These are phyloP conservation scores for Scedosporium dehoogii DNA, from an alignment of 2,329 filamentous ascomycete genomes.

Conservation along the genomic window DNA sequence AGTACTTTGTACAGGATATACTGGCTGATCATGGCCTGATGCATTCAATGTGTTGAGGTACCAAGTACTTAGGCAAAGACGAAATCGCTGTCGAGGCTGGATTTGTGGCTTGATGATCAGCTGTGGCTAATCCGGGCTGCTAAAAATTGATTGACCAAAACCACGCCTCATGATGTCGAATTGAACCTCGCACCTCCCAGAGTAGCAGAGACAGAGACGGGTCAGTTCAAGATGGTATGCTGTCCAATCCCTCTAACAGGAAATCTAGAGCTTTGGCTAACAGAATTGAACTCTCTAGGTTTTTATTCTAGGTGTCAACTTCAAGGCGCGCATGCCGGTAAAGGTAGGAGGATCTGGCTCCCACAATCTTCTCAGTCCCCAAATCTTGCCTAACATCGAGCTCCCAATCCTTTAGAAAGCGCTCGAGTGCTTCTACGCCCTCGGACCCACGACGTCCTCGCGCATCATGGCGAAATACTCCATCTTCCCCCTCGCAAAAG, in stretches of 20 bases:
- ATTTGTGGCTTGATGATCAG: background rate
- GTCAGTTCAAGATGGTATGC: conserved; percentile 10
- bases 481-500: conserved; percentile 73
- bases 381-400: conserved; percentile 2
- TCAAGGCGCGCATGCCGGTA: conserved; percentile 73
- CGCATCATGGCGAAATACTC: conserved; percentile 80
- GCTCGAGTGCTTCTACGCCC: conserved; percentile 77
- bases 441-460: conserved; percentile 60
- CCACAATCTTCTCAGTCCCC: conserved; percentile 6
- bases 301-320: conserved; percentile 79
- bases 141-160: background rate
- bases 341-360: conserved; percentile 46
- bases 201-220: background rate
- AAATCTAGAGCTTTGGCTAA: background rate
- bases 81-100: background rate
- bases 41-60: background rate
- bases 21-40: background rate
- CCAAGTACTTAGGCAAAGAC: too few relatives aligned
- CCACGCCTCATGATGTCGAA: background rate
- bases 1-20: background rate
- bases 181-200: background rate
- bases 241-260: background rate
- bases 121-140: background rate
- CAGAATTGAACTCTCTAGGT: conserved; percentile 38
- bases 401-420: conserved; percentile 40